A percentile compares a stretch with the other conserved stretches of the same genome.
Conservation (phyloP, 768 basidiomycete genomes). For the Xerocomus brunneocitrinus region DNA sequence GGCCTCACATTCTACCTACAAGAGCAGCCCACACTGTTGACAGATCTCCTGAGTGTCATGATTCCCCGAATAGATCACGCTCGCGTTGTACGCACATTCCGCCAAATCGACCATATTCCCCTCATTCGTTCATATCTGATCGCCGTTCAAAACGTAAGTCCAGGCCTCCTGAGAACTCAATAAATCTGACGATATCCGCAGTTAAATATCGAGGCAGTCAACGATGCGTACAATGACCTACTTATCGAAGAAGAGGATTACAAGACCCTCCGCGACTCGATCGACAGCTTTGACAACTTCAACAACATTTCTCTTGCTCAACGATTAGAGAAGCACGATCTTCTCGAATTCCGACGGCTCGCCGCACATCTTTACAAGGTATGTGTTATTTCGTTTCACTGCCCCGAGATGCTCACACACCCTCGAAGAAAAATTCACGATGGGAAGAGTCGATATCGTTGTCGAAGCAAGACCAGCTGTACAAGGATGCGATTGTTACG, state of each 20-base stretch:
- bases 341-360: constrained; percentile 91
- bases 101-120: constrained; percentile 91
- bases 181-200: constrained; percentile 31
- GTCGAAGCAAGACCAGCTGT: constrained; percentile 94
- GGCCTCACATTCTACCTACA: constrained; percentile 90
- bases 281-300: constrained; percentile 98
- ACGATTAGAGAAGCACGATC: constrained; percentile 82
- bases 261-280: constrained; percentile 94
- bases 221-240: constrained; percentile 97
- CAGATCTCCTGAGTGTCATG: constrained; percentile 87
- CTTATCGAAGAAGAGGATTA: constrained; percentile 99
- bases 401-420: background rate
- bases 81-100: constrained; percentile 94
- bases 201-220: constrained; percentile 95
- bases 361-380: constrained; percentile 97
- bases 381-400: constrained; percentile 2
- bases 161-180: background rate
- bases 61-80: constrained; percentile 93
- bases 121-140: constrained; percentile 95
- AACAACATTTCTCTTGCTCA: constrained; percentile 84
- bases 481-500: constrained; percentile 94
- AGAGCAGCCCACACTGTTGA: constrained; percentile 89
- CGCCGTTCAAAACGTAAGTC: constrained; percentile 84
- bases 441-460: constrained; percentile 97
- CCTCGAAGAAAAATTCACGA: constrained; percentile 75